Base-by-base conservation (phyloP, 2,329 filamentous ascomycete genomes). In the Fusarium begoniae region DNA sequence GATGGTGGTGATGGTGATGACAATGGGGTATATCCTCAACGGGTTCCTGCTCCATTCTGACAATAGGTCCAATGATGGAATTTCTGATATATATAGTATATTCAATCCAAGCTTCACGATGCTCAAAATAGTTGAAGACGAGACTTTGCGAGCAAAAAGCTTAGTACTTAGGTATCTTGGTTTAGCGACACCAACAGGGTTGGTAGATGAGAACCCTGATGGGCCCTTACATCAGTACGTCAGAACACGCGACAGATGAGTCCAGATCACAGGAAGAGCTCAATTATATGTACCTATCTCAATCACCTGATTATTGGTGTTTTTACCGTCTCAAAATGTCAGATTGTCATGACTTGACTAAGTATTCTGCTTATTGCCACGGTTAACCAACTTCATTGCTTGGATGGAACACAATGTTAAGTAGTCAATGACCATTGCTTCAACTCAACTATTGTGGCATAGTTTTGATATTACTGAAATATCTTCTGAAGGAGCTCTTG, bases 1-100 rank as follows among this genome's bases (percentile, higher is more conserved):
- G 40, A 53, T 77, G 74, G 37, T 78, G 76, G 32, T 77, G 76
- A 26, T 71, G 67, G 30, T 78, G 72, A 6, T 75, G 64, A 8
- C 60, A 62, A 43, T 77, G 60, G 32, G 71, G 72, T 14, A 58
- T 30, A 17, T 71, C 63, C 11, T 75, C 69, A 3, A 56, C 43
- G 2, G 72, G 30, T 8, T 58, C 58, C 30, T 59, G 57, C 24
- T 63, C 66, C 66, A 75, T 75, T 6, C 17, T 69, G 11, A 26
- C 9, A n/a, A 18, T 14, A 28, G 20, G 20, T 18, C n/a, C 2
- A 15, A 15, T 13, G 7, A 28, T 9, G 18, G 5, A 20, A 13
- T 28, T 13, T 2, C 11, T 28, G 11, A 28, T 24, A 17, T 40
- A n/a, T 54, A 40, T 28, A 38, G 10, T 28, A 8, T 28, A 41